phyloP scores from a whole-genome alignment of 2,329 filamentous ascomycete species.

The Biscogniauxia mediterranea region DNA sequence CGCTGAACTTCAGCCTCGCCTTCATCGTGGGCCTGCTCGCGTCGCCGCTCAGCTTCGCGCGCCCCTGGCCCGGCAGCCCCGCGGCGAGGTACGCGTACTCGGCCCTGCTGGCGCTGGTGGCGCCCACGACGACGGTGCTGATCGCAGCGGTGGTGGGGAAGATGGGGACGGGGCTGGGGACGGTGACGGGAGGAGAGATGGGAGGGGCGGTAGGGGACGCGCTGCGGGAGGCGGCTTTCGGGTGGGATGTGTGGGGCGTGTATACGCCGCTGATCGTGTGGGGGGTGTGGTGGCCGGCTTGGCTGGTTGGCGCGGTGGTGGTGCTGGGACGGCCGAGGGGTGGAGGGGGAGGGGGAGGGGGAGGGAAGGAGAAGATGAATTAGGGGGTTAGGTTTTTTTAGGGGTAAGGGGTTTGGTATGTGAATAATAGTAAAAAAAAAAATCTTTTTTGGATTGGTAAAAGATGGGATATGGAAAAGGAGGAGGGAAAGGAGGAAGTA shows the following conservation, averaged over 20 bases:
- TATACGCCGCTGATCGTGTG: constrained; percentile 89
- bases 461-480: no score
- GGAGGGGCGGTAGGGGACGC: constrained; percentile 49
- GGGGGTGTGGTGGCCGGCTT: constrained; percentile 94
- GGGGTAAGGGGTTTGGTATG: not conserved
- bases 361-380: constrained; percentile 16
- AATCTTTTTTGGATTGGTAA: no score
- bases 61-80: constrained; percentile 42
- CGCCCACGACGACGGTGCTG: constrained; percentile 56
- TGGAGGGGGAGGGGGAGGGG: not conserved
- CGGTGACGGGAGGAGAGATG: constrained; percentile 2
- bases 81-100: constrained; percentile 42
- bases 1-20: constrained; percentile 90
- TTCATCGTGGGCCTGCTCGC: constrained; percentile 80
- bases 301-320: constrained; percentile 65
- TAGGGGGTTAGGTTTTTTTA: constrained; percentile 7
- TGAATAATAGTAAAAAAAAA: not conserved
- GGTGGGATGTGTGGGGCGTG: constrained; percentile 86
- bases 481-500: not conserved
- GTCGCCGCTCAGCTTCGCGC: constrained; percentile 74
- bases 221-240: constrained; percentile 73
- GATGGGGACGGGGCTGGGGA: constrained; percentile 12
- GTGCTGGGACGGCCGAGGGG: constrained; percentile 42
- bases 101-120: constrained; percentile 56
- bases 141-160: constrained; percentile 49